Evolutionary conservation across 306 rosid species (phyloP).

Genomic region (Prunus mume): DNA sequence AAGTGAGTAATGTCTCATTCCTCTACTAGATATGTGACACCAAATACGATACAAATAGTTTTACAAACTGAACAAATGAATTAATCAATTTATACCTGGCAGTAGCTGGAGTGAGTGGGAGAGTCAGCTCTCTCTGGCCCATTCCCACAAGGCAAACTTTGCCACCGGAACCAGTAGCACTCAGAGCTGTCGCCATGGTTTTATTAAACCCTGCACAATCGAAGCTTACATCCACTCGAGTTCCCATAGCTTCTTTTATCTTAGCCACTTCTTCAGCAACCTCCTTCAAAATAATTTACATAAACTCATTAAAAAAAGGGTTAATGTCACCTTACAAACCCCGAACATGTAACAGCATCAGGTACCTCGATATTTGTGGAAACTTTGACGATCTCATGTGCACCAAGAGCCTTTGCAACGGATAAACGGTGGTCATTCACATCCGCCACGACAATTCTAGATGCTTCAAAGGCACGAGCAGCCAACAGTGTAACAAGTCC

Average conservation of each 20-base stretch:
- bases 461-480: constrained; percentile 45
- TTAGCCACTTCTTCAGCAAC: constrained; percentile 29
- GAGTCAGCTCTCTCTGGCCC: constrained; percentile 31
- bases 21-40: neutral
- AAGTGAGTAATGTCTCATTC: neutral
- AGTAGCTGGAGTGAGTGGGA: constrained; percentile 36
- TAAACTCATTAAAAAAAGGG: neutral
- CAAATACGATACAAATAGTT: neutral
- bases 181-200: constrained; percentile 42
- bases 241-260: constrained; percentile 31
- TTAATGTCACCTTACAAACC: no score
- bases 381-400: constrained; percentile 28
- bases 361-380: constrained; percentile 34
- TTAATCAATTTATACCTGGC: constrained; percentile 23
- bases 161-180: constrained; percentile 39
- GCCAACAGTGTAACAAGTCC: constrained; percentile 38
- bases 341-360: neutral
- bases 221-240: constrained; percentile 33
- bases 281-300: constrained; percentile 15
- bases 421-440: constrained; percentile 39
- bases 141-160: constrained; percentile 46
- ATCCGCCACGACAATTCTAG: constrained; percentile 39
- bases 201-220: constrained; percentile 44
- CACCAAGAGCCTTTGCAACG: constrained; percentile 42
- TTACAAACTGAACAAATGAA: neutral